Base-by-base conservation (phyloP, 257 asterid species). In the Capsicum chinense region DNA sequence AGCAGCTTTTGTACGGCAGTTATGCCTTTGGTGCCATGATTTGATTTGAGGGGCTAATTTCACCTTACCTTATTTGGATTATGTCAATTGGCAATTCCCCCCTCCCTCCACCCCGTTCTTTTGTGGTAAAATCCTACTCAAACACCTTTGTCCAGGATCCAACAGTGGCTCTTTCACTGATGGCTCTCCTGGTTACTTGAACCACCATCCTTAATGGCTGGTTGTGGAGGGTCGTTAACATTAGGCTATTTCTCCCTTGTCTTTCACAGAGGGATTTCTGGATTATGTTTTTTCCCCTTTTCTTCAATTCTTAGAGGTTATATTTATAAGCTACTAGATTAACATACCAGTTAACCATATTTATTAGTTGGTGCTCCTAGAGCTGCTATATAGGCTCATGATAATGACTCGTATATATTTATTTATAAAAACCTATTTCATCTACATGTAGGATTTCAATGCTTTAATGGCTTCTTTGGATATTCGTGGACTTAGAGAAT, bases 401-500 rank as follows among this genome's bases (percentile, higher is more conserved):
- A 62, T 62, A 37, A 62, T 9, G 39, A 37, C 39, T 62, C 44
- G 0, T 62, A 19, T 6, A 62, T 62, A 73, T 73, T 11, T 11
- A 48, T 48, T 73, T 47, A 19, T 73, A 17, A 14, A n/a, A 47
- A 19, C 56, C n/a, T 73, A 48, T 83, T 63, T 85, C 47, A 54
- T 64, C 58, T 62, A 57, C 26, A 4, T 88, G 87, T 87, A 95
- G 99, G 97, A 85, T 57, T 95, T 95, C 79, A 89, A 95, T 87
- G 91, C 94, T 85, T 89, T 94, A 85, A 79, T 95, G 88, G 90
- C 92, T 71, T 91, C 93, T 80, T 88, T 95, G 90, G 99, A 95
- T 88, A 83, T 87, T 62, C 99, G 99, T 83, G 98, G 99, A 71
- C 83, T 84, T 83, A 91, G 99, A 92, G 98, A 95, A 88, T 92